Evolutionary conservation across 306 rosid species (phyloP), one percentile per base, ranked within the genome.

Genomic region (Benincasa hispida): DNA sequence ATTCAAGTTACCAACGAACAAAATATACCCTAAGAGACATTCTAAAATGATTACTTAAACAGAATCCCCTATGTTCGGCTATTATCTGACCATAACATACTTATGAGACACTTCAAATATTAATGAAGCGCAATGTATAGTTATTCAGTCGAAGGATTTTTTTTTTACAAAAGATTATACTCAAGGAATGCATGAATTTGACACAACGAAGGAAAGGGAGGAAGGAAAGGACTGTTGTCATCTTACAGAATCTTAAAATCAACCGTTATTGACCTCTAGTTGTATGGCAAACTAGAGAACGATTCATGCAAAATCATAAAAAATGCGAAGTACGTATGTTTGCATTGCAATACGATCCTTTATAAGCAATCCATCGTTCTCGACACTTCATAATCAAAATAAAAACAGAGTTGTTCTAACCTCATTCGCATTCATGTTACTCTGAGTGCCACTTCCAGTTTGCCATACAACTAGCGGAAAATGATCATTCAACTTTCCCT

Each of bases 381-480:
- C 7, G 8, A 50, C 42, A 76, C 10, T 18, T 22, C 22, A 41
- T 1, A 59, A 76, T 24, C 6, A 76, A 47, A 63, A 80, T 8
- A 50, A 18, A 50, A 57, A 30, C 73, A 42, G 47, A 58, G 35
- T 14, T 22, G 59, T 50, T 50, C 42, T 1, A 70, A 92, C 96
- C 97, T 95, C 99, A 62, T 95, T 95, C 74, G 97, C 99, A 78
- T 95, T 95, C 99, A 95, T 95, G 85, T 95, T 95, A 79, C 98
- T 95, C 77, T 95, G 99, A 32, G 98, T 95, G 69, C 98, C 99
- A 85, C 99, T 95, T 41, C 99, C 99, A 78, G 99, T 95, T 81
- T 95, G 99, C 99, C 99, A 95, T 14, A 95, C 95, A 84, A 95
- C 99, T 18, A 95, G 97, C 10, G 98, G 99, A 65, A 95, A 92